Base-by-base conservation (phyloP, 225 moss, liverwort and hornwort genomes). In the Bryum argenteum region DNA sequence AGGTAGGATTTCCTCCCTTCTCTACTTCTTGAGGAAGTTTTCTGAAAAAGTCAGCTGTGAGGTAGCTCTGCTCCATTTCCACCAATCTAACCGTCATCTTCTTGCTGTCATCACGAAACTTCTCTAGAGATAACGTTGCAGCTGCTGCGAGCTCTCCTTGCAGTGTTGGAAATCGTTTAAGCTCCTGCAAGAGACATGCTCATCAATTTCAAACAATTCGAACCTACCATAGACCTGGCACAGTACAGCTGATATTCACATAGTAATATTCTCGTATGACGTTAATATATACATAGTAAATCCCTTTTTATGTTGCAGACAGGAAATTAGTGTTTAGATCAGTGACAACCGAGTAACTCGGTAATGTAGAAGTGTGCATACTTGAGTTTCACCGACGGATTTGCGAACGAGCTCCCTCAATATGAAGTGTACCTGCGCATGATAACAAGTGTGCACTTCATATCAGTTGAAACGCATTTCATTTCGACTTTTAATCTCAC, bases 61-160 rank as follows among this genome's bases (percentile, higher is more conserved):
- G 77, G 66, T 94, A 94, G 75, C 90, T 87, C 48, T 89, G 83
- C 74, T 94, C 94, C 94, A 94, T 94, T 69, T 94, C 94, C 58
- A 94, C 94, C 80, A 94, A 71, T 65, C 83, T 89, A 38, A 89
- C 58, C 4, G 79, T 75, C 54, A 90, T 94, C 70, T 90, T 94
- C 85, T 89, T 87, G 77, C 91, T 90, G 0, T 94, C 94, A 57
- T 94, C 94, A 63, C 92, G 86, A 68, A 85, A 94, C 10, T 1
- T 43, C 79, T 94, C 94, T 75, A 82, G 58, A 26, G 86, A 61
- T 40, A 79, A 43, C 26, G 74, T 83, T 20, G 84, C 85, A 42
- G 86, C 86, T 19, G 77, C 69, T 43, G 74, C 71, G 51, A 89
- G 67, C 71, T 89, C 89, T 54, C 75, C 81, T 81, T 89, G 89